phyloP scores from a whole-genome alignment of 2,329 filamentous ascomycete genomes.

The Alternaria hordeiaustralica region DNA sequence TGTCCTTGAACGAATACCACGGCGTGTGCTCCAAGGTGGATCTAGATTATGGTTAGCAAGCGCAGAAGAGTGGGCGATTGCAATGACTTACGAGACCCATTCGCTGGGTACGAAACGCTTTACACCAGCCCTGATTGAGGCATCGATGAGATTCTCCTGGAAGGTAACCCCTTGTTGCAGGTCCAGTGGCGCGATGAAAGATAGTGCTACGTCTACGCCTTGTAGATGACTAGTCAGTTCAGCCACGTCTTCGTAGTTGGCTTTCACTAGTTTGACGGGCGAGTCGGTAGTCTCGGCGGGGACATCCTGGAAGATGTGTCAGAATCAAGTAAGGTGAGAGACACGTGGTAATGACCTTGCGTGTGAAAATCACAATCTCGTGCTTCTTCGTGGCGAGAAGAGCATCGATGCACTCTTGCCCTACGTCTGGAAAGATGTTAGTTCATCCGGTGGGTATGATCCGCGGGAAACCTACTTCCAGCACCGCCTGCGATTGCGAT shows the following conservation, averaged over 20 bases:
- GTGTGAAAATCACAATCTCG: constrained; percentile 57
- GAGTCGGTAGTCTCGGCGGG: not conserved
- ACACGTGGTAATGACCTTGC: constrained; percentile 26
- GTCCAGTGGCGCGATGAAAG: constrained; percentile 54
- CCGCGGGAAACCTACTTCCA: constrained; percentile 4
- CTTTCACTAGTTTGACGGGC: not conserved
- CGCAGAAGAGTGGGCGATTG: not conserved
- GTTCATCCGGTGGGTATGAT: not conserved
- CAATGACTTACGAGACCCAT: constrained; percentile 28
- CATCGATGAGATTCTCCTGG: constrained; percentile 31
- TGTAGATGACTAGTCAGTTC: constrained; percentile 38
- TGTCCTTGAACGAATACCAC: constrained; percentile 59
- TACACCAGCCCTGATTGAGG: constrained; percentile 27
- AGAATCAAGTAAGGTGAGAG: not conserved
- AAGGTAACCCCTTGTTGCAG: constrained; percentile 6
- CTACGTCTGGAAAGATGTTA: constrained; percentile 51
- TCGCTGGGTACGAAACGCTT: constrained; percentile 35
- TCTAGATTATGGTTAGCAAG: not conserved
- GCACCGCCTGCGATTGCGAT: constrained; percentile 20
- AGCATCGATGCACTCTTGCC: constrained; percentile 58
- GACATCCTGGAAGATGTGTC: not conserved
- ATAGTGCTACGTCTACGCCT: constrained; percentile 60
- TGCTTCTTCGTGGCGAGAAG: constrained; percentile 58
- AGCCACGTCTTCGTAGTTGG: constrained; percentile 7
- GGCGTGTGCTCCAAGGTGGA: constrained; percentile 40